Percentiles rank a stretch among this genome's conserved stretches.
Conservation (phyloP, 176 grass and related monocot species). For the Juncus effusus region DNA sequence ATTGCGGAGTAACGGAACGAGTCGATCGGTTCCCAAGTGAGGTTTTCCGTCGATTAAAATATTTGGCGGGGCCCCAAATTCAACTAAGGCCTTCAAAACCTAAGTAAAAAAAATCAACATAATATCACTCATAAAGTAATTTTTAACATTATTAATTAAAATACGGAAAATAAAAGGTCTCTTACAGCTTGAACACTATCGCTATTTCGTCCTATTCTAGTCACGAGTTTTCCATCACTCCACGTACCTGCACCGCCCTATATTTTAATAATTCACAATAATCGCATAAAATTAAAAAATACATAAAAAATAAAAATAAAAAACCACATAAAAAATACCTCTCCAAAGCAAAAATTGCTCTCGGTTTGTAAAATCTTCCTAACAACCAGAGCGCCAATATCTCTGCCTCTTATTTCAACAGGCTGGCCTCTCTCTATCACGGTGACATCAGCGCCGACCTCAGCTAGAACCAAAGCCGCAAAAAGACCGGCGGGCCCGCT, state of each 20-base stretch:
- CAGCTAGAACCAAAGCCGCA: constrained; percentile 79
- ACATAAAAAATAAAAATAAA: constrained; percentile 28
- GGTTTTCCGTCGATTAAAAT: constrained; percentile 93
- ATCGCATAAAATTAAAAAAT: constrained; percentile 21
- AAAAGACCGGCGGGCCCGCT: constrained; percentile 91
- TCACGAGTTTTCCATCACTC: constrained; percentile 99
- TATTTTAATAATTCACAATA: background rate
- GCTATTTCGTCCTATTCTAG: constrained; percentile 94
- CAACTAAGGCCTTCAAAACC: constrained; percentile 88
- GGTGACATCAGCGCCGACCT: constrained; percentile 87
- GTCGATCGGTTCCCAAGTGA: constrained; percentile 92
- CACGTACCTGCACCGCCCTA: constrained; percentile 99
- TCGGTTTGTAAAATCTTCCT: constrained; percentile 64
- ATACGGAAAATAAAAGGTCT: constrained; percentile 27
- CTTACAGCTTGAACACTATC: constrained; percentile 92
- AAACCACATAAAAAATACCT: constrained; percentile 48
- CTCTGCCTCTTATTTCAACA: constrained; percentile 88
- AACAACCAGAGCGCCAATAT: constrained; percentile 95
- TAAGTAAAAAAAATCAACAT: constrained; percentile 16
- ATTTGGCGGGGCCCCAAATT: constrained; percentile 81
- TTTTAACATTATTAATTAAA: background rate
- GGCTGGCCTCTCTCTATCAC: constrained; percentile 90
- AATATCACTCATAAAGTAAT: background rate
- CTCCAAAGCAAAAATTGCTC: constrained; percentile 98
- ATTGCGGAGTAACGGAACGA: constrained; percentile 72